These are phyloP conservation scores for Sugiyamaella pinicola DNA, from an alignment of 1,139 yeast genomes.

Conservation along the genomic window DNA sequence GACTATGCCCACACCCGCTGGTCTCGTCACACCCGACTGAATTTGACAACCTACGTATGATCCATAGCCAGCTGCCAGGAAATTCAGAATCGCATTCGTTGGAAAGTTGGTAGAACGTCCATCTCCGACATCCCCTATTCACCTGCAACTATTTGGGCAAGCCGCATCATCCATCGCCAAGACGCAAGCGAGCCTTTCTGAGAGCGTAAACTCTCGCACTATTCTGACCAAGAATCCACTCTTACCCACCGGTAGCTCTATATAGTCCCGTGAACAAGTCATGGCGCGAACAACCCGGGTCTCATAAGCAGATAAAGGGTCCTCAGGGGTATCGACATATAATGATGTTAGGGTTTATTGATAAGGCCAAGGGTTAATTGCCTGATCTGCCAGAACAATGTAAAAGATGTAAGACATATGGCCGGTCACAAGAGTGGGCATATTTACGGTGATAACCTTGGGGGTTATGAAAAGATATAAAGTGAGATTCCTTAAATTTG, in stretches of 20 bases:
- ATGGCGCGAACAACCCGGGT: no score
- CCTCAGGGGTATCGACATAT: constrained; percentile 1
- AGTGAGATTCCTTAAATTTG: constrained; percentile 7
- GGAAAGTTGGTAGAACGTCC: no score
- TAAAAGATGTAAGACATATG: not conserved
- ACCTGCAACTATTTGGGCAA: no score
- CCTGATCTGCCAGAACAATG: not conserved
- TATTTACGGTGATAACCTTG: not conserved
- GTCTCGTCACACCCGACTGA: not conserved
- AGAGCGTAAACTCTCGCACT: no score
- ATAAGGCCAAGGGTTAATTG: constrained; percentile 8
- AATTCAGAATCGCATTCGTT: no score
- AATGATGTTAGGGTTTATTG: not conserved
- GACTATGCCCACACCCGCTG: not conserved
- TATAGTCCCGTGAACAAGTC: no score
- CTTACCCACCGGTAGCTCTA: no score
- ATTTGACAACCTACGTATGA: not conserved
- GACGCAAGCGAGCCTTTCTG: no score
- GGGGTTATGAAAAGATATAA: constrained; percentile 13
- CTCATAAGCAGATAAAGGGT: no score
- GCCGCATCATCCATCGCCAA: no score
- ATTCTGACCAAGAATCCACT: no score
- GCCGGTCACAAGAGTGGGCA: not conserved
- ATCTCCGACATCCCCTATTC: no score
- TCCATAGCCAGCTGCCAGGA: constrained; percentile 1